phyloP scores from a whole-genome alignment of 129 eudicot genomes.

The Chrysanthemum makinoi region DNA sequence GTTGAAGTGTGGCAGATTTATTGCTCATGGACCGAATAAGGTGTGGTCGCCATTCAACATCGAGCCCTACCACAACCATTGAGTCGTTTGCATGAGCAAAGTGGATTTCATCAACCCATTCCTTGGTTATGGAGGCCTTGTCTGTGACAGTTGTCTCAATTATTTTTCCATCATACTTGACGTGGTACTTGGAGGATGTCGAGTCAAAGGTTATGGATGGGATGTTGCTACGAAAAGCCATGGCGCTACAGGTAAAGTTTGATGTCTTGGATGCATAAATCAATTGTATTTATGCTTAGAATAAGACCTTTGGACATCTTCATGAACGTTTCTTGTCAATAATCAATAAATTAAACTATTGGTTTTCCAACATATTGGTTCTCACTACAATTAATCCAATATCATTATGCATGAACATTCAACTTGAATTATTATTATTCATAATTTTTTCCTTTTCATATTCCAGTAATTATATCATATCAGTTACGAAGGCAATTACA shows the following conservation, averaged over 20 bases:
- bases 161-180: constrained; percentile 35
- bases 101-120: constrained; percentile 38
- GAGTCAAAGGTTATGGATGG: constrained; percentile 34
- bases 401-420: neutral
- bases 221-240: constrained; percentile 25
- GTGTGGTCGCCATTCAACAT: constrained; percentile 71
- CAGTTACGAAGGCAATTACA: neutral
- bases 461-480: neutral
- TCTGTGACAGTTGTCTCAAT: constrained; percentile 56
- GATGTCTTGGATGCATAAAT: neutral
- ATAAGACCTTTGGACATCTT: too few relatives aligned
- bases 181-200: constrained; percentile 23
- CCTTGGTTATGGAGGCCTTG: constrained; percentile 32
- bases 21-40: constrained; percentile 41
- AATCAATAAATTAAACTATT: neutral
- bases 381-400: neutral
- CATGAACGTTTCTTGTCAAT: too few relatives aligned
- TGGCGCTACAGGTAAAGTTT: constrained; percentile 2
- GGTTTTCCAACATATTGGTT: neutral
- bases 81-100: constrained; percentile 14
- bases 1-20: constrained; percentile 62
- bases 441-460: neutral
- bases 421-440: neutral
- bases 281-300: neutral
- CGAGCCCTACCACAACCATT: constrained; percentile 62